Evolutionary conservation across 805 yeast genomes (phyloP).

Genomic region (Candida cerambycidarum): DNA sequence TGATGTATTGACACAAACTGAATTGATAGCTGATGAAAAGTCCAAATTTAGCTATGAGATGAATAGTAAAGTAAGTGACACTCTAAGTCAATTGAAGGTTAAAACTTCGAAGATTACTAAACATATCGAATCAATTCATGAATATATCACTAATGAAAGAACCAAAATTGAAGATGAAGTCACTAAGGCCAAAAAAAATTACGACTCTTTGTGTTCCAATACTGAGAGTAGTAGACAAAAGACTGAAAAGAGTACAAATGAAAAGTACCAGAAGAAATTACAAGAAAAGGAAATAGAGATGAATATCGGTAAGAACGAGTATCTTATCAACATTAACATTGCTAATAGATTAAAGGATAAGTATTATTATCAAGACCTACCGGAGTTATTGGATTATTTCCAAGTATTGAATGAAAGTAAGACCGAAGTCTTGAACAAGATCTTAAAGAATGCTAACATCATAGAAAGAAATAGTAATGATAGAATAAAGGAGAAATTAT

Average conservation of each 20-base stretch:
- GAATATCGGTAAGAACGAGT: conserved; percentile 85
- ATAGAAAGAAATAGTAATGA: conserved; percentile 55
- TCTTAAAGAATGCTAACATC: conserved; percentile 60
- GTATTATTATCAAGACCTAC: conserved; percentile 87
- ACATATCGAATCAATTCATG: conserved; percentile 58
- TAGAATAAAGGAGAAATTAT: conserved; percentile 50
- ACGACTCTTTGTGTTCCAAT: conserved; percentile 74
- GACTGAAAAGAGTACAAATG: conserved; percentile 54
- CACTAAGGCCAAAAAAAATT: conserved; percentile 65
- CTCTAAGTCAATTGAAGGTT: conserved; percentile 51
- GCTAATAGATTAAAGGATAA: conserved; percentile 93
- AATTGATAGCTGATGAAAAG: conserved; percentile 69
- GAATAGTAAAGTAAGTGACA: conserved; percentile 58
- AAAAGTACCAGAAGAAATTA: conserved; percentile 52
- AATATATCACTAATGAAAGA: conserved; percentile 50
- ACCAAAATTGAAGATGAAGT: conserved; percentile 55
- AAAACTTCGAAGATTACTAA: conserved; percentile 55
- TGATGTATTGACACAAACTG: conserved; percentile 81
- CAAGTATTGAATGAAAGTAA: conserved; percentile 84
- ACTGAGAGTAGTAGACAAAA: conserved; percentile 82
- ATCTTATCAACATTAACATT: conserved; percentile 74
- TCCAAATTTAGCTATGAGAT: conserved; percentile 59
- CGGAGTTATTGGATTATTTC: conserved; percentile 79
- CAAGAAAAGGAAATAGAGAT: conserved; percentile 70
- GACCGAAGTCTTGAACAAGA: conserved; percentile 66